These are phyloP conservation scores for Musa schizocarpa DNA, from an alignment of 176 grass and related monocot species.

Conservation along the genomic window DNA sequence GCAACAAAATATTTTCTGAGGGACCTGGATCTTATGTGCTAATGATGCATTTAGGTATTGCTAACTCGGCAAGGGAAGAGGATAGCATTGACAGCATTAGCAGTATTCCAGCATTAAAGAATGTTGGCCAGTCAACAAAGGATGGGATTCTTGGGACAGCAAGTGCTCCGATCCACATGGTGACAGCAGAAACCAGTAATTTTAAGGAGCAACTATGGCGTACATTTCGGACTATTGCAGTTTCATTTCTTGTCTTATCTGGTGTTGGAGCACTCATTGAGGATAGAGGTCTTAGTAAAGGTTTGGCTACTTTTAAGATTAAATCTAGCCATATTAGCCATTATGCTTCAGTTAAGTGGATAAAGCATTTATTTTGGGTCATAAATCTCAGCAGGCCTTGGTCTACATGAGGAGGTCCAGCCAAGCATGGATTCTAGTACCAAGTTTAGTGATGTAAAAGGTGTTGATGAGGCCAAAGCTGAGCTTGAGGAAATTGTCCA, in stretches of 20 bases:
- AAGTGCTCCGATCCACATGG: constrained; percentile 82
- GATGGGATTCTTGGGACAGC: constrained; percentile 78
- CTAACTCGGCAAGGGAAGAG: constrained; percentile 35
- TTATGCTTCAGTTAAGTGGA: constrained; percentile 1
- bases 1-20: not conserved
- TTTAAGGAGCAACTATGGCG: constrained; percentile 95
- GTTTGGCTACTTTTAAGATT: constrained; percentile 31
- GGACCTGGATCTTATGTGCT: constrained; percentile 9
- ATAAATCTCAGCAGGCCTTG: constrained; percentile 47
- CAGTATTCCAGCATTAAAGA: constrained; percentile 38
- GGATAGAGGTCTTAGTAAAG: constrained; percentile 89
- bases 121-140: constrained; percentile 47
- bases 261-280: constrained; percentile 87
- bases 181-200: constrained; percentile 65
- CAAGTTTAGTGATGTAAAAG: constrained; percentile 93
- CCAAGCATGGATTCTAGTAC: constrained; percentile 69
- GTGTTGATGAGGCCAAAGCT: constrained; percentile 90
- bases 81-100: constrained; percentile 28
- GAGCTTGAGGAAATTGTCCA: constrained; percentile 98
- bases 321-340: not conserved
- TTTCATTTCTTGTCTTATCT: constrained; percentile 84
- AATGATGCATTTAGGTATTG: constrained; percentile 45
- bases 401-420: constrained; percentile 76
- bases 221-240: constrained; percentile 71
- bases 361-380: constrained; percentile 11